Conservation (phyloP, 2,329 filamentous ascomycete species). For the Eurotiales sp. region DNA sequence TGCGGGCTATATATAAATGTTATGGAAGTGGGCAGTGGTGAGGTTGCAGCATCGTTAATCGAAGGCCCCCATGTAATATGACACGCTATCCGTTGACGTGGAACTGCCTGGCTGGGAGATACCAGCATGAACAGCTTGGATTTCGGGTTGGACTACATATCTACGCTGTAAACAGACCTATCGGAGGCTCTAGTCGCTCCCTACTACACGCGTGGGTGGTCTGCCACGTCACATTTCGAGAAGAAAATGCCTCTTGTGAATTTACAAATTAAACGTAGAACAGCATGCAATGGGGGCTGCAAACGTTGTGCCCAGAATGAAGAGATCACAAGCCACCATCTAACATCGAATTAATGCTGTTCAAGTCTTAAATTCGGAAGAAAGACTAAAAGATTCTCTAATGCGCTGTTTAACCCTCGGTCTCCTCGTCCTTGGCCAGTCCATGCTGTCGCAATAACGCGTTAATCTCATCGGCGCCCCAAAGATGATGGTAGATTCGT, state of each 20-base stretch:
- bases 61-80: constrained; percentile 1
- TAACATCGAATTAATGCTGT: constrained; percentile 17
- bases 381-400: constrained; percentile 24
- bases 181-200: neutral
- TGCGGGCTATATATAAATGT: constrained; percentile 1
- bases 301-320: neutral
- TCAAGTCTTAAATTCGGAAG: constrained; percentile 28
- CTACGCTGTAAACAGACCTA: constrained; percentile 8
- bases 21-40: neutral
- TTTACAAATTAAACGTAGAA: neutral
- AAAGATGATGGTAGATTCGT: constrained; percentile 97
- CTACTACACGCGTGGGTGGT: neutral
- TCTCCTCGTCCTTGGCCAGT: constrained; percentile 75
- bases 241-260: neutral
- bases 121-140: neutral
- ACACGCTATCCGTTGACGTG: constrained; percentile 13
- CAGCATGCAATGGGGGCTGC: neutral
- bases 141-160: constrained; percentile 13
- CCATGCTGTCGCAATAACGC: constrained; percentile 92
- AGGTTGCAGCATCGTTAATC: neutral
- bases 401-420: constrained; percentile 53
- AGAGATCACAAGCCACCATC: neutral
- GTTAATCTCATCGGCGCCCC: constrained; percentile 95
- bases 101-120: constrained; percentile 3
- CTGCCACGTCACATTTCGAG: constrained; percentile 8